Conservation (phyloP, 306 rosid species). For the Castanopsis chinensis region DNA sequence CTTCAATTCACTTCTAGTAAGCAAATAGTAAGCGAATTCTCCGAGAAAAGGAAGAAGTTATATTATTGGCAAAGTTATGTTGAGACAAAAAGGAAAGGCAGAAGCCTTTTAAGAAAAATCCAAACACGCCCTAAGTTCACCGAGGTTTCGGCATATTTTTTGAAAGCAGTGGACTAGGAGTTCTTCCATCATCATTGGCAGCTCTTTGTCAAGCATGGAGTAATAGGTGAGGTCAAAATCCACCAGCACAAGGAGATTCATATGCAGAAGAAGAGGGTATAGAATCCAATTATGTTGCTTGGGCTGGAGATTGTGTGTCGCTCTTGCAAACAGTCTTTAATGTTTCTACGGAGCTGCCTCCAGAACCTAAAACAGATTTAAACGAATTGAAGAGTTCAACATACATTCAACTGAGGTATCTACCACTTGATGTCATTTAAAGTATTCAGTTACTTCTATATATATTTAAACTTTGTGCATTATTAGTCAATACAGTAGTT, state of each 20-base stretch:
- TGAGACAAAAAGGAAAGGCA: too few species aligned
- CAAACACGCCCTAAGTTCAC: constrained; percentile 16
- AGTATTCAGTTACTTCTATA: too few species aligned
- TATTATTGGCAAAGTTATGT: too few species aligned
- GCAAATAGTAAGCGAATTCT: too few species aligned
- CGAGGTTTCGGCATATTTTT: constrained; percentile 75
- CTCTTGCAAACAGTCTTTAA: constrained; percentile 87
- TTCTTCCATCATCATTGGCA: constrained; percentile 93
- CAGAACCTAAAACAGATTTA: constrained; percentile 75
- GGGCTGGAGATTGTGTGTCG: constrained; percentile 90
- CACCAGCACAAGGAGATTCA: constrained; percentile 37
- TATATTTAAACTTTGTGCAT: not conserved
- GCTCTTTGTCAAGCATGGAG: constrained; percentile 71
- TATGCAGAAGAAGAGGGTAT: constrained; percentile 39
- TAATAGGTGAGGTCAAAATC: constrained; percentile 37
- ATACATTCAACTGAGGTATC: constrained; percentile 93
- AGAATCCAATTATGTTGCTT: constrained; percentile 61
- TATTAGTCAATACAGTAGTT: not conserved
- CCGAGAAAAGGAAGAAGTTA: too few species aligned
- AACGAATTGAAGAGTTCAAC: constrained; percentile 64
- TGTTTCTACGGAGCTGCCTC: constrained; percentile 80
- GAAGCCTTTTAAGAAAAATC: too few species aligned
- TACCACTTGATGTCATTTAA: constrained; percentile 8
- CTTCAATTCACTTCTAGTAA: too few species aligned
- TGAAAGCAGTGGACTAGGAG: constrained; percentile 81